Base-by-base conservation (phyloP, 2,329 filamentous ascomycete genomes). In the Drechslerella dactyloides region DNA sequence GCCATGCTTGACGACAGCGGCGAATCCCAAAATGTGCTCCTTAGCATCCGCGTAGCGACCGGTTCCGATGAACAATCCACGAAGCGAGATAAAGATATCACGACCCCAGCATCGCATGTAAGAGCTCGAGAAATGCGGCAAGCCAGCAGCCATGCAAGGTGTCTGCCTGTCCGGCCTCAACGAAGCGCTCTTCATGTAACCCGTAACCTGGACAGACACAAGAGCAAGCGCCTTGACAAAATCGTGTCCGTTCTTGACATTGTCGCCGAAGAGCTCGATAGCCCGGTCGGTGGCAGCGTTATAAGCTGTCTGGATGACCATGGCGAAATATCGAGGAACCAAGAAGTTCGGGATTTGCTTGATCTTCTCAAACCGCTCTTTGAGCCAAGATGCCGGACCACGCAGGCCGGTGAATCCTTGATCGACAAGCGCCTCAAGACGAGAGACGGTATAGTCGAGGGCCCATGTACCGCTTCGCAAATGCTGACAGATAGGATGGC, bases 61-160 rank as follows among this genome's bases (percentile, higher is more conserved):
- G 10, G 93, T 97, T 44, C 90, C 92, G 37, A 99, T 85, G 75
- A 90, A 91, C n/a, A 99, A 83, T 48, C 94, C 94, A 56, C 94
- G 89, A 44, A 96, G 86, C 13, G 94, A 94, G 74, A 99, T 99
- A 79, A 97, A 97, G 11, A 97, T 91, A 79, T 99, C 94, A 63
- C 94, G 89, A 6, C 96, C 94, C 94, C 94, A 99, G 80, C 93
- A 97, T 76, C 94, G 86, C 55, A 93, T 93, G 93, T 94, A 99
- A 76, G 92, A 89, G 7, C 90, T 89, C 0, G 94, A 86, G 78
- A 99, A 99, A 80, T 99, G 94, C 37, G 94, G 94, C 52, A 99
- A 82, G 15, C 94, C 94, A 33, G 94, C 94, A 17, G 94, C 93
- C 75, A 99, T 84, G 54, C 90, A 93, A 1, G 93, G 91, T 0